Evolutionary conservation across 1,284 basidiomycete genomes (phyloP).

Genomic region (Leccinum pachyderme): DNA sequence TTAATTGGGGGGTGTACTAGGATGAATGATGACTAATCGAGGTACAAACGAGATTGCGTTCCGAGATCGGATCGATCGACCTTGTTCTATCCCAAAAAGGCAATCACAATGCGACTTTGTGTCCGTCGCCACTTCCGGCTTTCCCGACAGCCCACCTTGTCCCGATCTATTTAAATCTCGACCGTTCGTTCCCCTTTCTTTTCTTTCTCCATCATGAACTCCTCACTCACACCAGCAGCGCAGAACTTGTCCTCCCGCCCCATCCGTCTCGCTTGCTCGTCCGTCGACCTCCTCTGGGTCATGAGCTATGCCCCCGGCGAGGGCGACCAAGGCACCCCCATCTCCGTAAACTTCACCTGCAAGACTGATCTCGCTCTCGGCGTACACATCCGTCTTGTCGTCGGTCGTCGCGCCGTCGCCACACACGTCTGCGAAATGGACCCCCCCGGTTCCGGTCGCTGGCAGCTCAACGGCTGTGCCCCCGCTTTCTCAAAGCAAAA

Average conservation of each 20-base stretch:
- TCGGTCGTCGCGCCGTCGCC: conserved; percentile 57
- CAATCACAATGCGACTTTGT: conserved; percentile 21
- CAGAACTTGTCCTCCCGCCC: conserved; percentile 18
- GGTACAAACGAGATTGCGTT: conserved; percentile 14
- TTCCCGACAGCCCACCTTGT: neutral
- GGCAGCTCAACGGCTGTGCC: conserved; percentile 58
- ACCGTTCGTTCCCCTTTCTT: neutral
- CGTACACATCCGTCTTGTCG: conserved; percentile 63
- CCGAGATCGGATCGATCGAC: conserved; percentile 21
- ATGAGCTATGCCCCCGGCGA: conserved; percentile 58
- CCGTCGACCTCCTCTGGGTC: conserved; percentile 55
- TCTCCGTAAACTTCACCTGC: conserved; percentile 63
- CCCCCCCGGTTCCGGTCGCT: conserved; percentile 43
- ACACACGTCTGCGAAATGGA: conserved; percentile 56
- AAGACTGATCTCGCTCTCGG: conserved; percentile 44
- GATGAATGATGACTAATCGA: neutral
- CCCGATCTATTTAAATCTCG: conserved; percentile 29
- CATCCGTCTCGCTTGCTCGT: conserved; percentile 38
- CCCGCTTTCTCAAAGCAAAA: conserved; percentile 43
- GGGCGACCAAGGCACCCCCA: conserved; percentile 54
- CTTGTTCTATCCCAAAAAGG: conserved; percentile 28
- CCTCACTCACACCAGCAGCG: conserved; percentile 14
- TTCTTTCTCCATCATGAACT: neutral
- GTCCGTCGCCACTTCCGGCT: neutral
- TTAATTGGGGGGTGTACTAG: neutral